Conservation (phyloP, 139 green algal species). For the Nannochloris sp. region DNA sequence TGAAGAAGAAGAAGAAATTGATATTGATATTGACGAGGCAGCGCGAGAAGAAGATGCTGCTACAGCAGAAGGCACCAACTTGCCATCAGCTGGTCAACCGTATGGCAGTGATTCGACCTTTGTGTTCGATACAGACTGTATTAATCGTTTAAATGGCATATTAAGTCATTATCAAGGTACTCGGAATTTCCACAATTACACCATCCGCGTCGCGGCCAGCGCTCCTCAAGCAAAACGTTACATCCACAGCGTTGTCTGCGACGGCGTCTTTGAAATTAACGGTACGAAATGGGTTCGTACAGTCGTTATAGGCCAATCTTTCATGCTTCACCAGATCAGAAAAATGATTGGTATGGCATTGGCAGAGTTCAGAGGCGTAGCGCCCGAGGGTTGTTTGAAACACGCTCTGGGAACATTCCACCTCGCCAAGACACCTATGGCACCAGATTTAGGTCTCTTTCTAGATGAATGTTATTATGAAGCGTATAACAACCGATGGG, state of each 20-base stretch:
- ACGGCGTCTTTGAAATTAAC: conserved; percentile 27
- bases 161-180: conserved; percentile 74
- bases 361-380: conserved; percentile 51
- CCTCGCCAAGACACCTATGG: conserved; percentile 58
- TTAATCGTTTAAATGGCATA: conserved; percentile 48
- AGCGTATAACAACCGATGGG: conserved; percentile 28
- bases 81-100: background rate
- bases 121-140: conserved; percentile 30
- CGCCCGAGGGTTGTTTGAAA: conserved; percentile 27
- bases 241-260: conserved; percentile 61
- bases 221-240: conserved; percentile 52
- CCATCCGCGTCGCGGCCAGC: conserved; percentile 27
- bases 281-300: conserved; percentile 52
- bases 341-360: conserved; percentile 82
- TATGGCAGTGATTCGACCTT: background rate
- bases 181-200: conserved; percentile 95
- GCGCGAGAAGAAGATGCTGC: background rate
- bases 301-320: conserved; percentile 78
- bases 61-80: background rate
- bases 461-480: conserved; percentile 47
- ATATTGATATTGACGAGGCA: background rate
- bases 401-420: conserved; percentile 31
- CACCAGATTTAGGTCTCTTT: conserved; percentile 79
- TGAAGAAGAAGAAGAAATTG: background rate
- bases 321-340: conserved; percentile 93